A percentile compares a stretch with the other conserved stretches of the same genome.
phyloP scores from a whole-genome alignment of 129 eudicot species.

The sunflower (Helianthus annuus) region DNA sequence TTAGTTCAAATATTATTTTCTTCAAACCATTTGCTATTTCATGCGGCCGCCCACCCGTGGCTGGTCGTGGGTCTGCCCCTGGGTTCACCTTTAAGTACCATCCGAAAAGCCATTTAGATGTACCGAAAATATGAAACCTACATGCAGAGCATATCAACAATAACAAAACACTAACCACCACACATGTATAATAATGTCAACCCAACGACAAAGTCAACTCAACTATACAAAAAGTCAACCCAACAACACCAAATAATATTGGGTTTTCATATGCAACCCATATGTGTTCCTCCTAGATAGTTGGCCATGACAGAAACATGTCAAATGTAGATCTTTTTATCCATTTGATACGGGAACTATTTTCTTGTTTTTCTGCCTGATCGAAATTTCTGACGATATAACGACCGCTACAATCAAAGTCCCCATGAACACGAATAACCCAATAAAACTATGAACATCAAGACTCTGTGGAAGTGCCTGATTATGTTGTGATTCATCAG shows the following conservation, averaged over 20 bases:
- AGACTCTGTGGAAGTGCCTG: slow-evolving; percentile 18
- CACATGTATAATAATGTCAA: no score
- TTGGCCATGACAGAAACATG: background rate
- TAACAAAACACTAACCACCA: no score
- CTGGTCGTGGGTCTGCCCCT: no score
- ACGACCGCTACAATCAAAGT: background rate
- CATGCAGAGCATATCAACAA: no score
- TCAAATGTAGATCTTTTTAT: background rate
- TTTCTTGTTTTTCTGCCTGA: background rate
- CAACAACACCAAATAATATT: background rate
- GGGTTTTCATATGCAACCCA: background rate
- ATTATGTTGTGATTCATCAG: background rate
- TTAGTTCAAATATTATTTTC: no score
- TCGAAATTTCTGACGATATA: slow-evolving; percentile 2
- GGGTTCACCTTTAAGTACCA: no score
- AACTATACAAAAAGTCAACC: no score
- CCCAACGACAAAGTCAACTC: no score
- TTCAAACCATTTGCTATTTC: no score
- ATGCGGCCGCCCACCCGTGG: no score
- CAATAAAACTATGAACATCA: slow-evolving; percentile 26
- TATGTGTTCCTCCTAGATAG: background rate
- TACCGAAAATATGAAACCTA: no score
- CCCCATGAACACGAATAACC: slow-evolving; percentile 14
- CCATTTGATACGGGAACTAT: background rate
- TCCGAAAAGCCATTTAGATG: no score